A percentile compares a stretch with the other conserved stretches of the same genome.
Conservation (phyloP, 176 grass and related monocot species). For the Saccharum officinarum region DNA sequence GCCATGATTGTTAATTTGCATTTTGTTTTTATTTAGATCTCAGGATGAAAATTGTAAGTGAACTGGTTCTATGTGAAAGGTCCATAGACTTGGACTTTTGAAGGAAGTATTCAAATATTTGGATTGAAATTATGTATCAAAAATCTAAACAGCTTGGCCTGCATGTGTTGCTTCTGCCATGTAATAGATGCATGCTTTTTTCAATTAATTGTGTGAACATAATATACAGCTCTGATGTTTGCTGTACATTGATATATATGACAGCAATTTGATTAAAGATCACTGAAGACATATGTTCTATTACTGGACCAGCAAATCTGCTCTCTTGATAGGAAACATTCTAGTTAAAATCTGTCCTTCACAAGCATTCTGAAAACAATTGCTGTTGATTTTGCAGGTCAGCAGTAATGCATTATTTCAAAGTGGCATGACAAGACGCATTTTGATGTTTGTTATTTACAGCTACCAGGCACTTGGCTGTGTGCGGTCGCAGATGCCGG, state of each 20-base stretch:
- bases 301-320: background rate
- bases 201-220: background rate
- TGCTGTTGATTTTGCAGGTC: slow-evolving; percentile 12
- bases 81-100: background rate
- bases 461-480: background rate
- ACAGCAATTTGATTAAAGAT: background rate
- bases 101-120: background rate
- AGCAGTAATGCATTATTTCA: background rate
- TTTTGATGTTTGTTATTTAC: background rate
- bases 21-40: background rate
- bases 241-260: background rate
- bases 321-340: background rate
- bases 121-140: background rate
- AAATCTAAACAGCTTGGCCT: background rate
- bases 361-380: background rate
- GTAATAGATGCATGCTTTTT: background rate
- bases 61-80: background rate
- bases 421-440: background rate
- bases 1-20: background rate
- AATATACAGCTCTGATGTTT: background rate
- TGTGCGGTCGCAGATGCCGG: no score
- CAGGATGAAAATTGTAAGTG: background rate
- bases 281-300: background rate
- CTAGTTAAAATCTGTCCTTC: background rate
- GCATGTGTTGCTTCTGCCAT: background rate